Conservation (phyloP, 2,329 filamentous ascomycete genomes). For the Aspergillus clavatus region DNA sequence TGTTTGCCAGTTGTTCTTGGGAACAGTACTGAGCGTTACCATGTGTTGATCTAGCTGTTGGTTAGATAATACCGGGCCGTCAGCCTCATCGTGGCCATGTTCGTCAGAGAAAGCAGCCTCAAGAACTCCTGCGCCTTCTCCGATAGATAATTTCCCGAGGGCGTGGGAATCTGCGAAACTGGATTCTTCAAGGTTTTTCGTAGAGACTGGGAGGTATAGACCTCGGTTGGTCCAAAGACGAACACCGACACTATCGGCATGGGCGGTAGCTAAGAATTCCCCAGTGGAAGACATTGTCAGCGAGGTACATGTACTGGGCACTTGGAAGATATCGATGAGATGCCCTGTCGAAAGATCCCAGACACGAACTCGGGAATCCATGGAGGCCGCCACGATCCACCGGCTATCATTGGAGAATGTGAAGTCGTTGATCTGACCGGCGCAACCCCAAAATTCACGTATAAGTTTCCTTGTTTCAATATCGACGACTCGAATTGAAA, state of each 20-base stretch:
- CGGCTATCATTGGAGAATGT: constrained; percentile 88
- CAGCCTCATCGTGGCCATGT: constrained; percentile 43
- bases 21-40: constrained; percentile 83
- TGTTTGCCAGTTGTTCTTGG: constrained; percentile 89
- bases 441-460: constrained; percentile 83
- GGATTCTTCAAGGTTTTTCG: constrained; percentile 74
- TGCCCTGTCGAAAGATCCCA: constrained; percentile 97
- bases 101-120: constrained; percentile 68
- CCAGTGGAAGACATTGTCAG: constrained; percentile 85
- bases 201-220: constrained; percentile 83
- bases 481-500: constrained; percentile 82
- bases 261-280: constrained; percentile 88
- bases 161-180: constrained; percentile 62
- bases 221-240: constrained; percentile 93
- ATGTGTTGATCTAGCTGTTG: constrained; percentile 80
- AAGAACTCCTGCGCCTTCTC: constrained; percentile 69
- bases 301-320: constrained; percentile 73
- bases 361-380: constrained; percentile 73
- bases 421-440: constrained; percentile 69
- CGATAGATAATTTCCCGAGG: constrained; percentile 76
- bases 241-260: constrained; percentile 78
- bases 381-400: constrained; percentile 86
- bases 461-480: constrained; percentile 86
- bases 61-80: constrained; percentile 52
- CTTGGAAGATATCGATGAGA: constrained; percentile 83